Evolutionary conservation across 2,329 filamentous ascomycete genomes (phyloP).

Genomic region (Byssothecium circinans): DNA sequence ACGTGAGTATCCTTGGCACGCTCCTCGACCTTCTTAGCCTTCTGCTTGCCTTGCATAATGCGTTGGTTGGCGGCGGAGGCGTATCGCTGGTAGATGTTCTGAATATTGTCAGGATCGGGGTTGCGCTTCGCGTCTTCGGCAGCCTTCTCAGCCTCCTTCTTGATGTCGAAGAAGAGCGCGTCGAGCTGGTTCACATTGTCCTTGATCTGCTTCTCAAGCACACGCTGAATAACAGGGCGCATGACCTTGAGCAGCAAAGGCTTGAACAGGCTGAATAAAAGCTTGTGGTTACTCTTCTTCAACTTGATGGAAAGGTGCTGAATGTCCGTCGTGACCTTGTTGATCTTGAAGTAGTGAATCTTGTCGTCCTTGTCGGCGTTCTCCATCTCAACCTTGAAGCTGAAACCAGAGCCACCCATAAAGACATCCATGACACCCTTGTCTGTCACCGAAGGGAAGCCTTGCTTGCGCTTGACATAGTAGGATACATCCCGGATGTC

Average conservation of each 20-base stretch:
- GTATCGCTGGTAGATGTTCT: slow-evolving; percentile 88
- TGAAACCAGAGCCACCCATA: slow-evolving; percentile 83
- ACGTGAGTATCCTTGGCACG: slow-evolving; percentile 67
- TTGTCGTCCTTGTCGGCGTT: slow-evolving; percentile 74
- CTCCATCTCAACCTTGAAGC: slow-evolving; percentile 87
- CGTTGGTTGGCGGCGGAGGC: slow-evolving; percentile 73
- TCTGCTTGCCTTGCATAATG: slow-evolving; percentile 73
- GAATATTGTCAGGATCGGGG: slow-evolving; percentile 69
- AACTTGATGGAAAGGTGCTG: slow-evolving; percentile 84
- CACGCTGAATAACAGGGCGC: slow-evolving; percentile 81
- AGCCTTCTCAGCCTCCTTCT: slow-evolving; percentile 78
- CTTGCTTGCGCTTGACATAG: slow-evolving; percentile 92
- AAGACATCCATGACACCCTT: slow-evolving; percentile 86
- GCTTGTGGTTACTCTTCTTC: slow-evolving; percentile 91
- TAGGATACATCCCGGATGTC: slow-evolving; percentile 80
- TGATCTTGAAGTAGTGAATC: slow-evolving; percentile 91
- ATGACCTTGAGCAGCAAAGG: slow-evolving; percentile 82
- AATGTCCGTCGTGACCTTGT: slow-evolving; percentile 81
- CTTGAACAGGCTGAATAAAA: slow-evolving; percentile 85
- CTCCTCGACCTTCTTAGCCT: slow-evolving; percentile 62
- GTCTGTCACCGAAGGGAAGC: slow-evolving; percentile 86
- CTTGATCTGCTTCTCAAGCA: slow-evolving; percentile 84
- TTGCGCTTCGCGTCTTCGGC: slow-evolving; percentile 63
- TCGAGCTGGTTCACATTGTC: slow-evolving; percentile 79
- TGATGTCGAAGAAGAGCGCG: slow-evolving; percentile 70